These are phyloP conservation scores for Adansonia rubrostipa DNA, from an alignment of 441 rosid genomes.

Conservation along the genomic window DNA sequence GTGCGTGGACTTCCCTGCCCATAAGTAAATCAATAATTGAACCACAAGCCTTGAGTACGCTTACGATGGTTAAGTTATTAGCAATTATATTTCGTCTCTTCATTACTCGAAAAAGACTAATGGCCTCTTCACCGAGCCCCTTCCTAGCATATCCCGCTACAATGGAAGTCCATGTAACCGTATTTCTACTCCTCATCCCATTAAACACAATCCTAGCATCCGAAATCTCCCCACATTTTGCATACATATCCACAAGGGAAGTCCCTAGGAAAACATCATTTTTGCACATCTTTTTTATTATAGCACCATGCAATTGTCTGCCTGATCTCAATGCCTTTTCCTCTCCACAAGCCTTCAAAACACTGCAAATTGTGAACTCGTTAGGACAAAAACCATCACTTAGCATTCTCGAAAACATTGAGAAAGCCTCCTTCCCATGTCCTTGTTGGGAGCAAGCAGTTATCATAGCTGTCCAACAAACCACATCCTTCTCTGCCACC, in stretches of 20 bases:
- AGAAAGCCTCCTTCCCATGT: conserved; percentile 53
- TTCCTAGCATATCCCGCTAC: conserved; percentile 79
- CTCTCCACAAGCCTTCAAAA: conserved; percentile 74
- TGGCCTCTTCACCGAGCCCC: conserved; percentile 76
- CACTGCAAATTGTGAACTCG: conserved; percentile 68
- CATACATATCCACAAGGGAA: conserved; percentile 84
- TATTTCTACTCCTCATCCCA: conserved; percentile 68
- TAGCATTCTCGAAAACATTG: conserved; percentile 63
- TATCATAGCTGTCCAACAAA: conserved; percentile 82
- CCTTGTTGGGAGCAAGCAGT: conserved; percentile 77
- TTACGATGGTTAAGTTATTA: conserved; percentile 69
- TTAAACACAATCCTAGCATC: conserved; percentile 69
- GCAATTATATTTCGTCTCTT: conserved; percentile 61
- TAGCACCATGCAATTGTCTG: conserved; percentile 68
- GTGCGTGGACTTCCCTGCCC: conserved; percentile 85
- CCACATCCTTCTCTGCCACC: conserved; percentile 69
- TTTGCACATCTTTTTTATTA: conserved; percentile 61
- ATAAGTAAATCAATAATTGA: conserved; percentile 51
- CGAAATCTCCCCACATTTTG: conserved; percentile 72
- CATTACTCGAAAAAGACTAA: conserved; percentile 70
- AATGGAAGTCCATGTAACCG: conserved; percentile 81
- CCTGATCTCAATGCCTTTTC: conserved; percentile 58
- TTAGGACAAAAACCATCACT: conserved; percentile 64
- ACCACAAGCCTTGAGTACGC: conserved; percentile 84
- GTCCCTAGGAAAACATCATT: conserved; percentile 69